Percentiles rank a stretch among this genome's conserved stretches.
Evolutionary conservation across 495 filamentous ascomycete genomes (phyloP).

Genomic region (Rostrohypoxylon terebratum): DNA sequence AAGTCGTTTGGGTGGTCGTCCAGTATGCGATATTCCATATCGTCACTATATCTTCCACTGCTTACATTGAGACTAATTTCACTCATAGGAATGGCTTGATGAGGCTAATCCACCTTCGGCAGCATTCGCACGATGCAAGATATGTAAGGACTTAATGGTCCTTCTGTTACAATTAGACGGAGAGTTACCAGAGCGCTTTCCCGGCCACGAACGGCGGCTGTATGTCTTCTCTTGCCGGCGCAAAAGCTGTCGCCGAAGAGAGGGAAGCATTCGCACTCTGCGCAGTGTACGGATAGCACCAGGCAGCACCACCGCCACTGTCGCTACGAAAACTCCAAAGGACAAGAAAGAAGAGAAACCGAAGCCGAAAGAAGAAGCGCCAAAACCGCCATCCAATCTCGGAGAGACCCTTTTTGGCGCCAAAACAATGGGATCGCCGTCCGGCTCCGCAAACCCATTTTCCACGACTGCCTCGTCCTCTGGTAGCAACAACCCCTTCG

Average conservation of each 20-base stretch:
- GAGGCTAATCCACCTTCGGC: constrained; percentile 75
- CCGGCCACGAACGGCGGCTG: constrained; percentile 83
- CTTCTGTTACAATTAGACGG: constrained; percentile 92
- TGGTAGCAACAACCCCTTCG: constrained; percentile 45
- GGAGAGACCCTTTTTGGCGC: constrained; percentile 69
- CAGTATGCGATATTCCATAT: constrained; percentile 67
- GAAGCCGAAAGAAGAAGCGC: constrained; percentile 50
- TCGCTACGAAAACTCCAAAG: constrained; percentile 47
- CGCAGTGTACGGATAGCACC: constrained; percentile 68
- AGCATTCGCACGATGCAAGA: constrained; percentile 84
- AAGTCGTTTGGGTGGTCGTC: constrained; percentile 87
- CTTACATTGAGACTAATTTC: neutral
- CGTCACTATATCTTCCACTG: neutral
- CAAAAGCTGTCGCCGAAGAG: constrained; percentile 84
- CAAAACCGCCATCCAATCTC: constrained; percentile 56
- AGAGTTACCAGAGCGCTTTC: constrained; percentile 86
- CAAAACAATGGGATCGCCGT: constrained; percentile 54
- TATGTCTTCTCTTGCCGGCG: constrained; percentile 85
- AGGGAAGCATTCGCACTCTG: constrained; percentile 79
- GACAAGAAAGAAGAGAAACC: constrained; percentile 54
- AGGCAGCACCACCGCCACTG: constrained; percentile 35
- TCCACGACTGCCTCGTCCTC: constrained; percentile 37
- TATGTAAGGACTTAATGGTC: constrained; percentile 85
- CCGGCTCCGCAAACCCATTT: constrained; percentile 53
- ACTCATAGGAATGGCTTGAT: constrained; percentile 81